Evolutionary conservation across 225 moss, liverwort and hornwort species (phyloP), one percentile per base, ranked within the genome.

Genomic region (Climacium dendroides): DNA sequence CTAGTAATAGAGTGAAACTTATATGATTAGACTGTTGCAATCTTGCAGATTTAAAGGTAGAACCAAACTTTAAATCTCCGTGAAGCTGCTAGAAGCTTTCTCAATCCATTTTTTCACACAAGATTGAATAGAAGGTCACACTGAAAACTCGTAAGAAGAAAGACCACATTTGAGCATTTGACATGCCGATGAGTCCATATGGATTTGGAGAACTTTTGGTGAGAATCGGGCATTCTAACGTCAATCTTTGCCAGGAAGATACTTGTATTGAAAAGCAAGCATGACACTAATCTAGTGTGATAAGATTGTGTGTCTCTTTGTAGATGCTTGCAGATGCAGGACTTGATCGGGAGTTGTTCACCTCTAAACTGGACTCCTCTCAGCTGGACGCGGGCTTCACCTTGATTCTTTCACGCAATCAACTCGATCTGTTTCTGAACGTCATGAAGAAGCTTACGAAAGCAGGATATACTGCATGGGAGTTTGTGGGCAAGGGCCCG

Each of bases 321-420:
- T 86, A 90, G 94, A 94, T 95, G 90, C 93, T 97, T 83, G 91
- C 94, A 83, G 93, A 90, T 79, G 95, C 95, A 89, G 96, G 95
- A 43, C 78, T 97, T 61, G 87, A 94, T 78, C 94, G 48, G 74
- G 86, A 86, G 60, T 70, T 82, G 63, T 93, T 97, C 61, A 86
- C 89, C 35, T 86, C 78, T 47, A 88, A 89, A 78, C 59, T 97
- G 66, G 90, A 95, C 74, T 88, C 83, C 88, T 81, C 91, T 70
- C 92, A 90, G 81, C 86, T 96, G 45, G 95, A 94, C 87, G 80
- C 80, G 64, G 96, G 96, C 55, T 85, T 92, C 72, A 86, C 86
- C 78, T 89, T 83, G 77, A 72, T 89, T 32, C 87, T 98, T 76
- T 87, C 82, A 59, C 87, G 85, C 79, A 91, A 92, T 45, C 85